Percentiles rank a stretch among this genome's conserved stretches.
Conservation (phyloP, 2,329 filamentous ascomycete genomes). For the Penicillium oxalicum region DNA sequence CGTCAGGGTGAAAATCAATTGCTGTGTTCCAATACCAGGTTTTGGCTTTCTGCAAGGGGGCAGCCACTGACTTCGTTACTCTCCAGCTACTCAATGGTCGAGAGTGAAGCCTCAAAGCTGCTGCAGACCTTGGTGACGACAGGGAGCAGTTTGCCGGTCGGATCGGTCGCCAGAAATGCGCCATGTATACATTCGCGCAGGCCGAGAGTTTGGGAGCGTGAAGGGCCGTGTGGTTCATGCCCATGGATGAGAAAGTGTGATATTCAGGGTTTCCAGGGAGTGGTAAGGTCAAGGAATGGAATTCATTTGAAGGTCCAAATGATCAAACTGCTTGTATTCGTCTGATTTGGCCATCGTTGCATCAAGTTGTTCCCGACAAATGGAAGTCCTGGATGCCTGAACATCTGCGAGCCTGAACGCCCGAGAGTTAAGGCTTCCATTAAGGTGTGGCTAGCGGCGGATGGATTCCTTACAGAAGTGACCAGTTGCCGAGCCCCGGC, state of each 20-base stretch:
- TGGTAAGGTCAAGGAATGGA: too few relatives aligned
- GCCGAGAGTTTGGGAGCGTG: neutral
- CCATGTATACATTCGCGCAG: neutral
- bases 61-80: conserved; percentile 7
- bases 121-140: conserved; percentile 6
- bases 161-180: conserved; percentile 3
- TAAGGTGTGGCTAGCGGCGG: too few relatives aligned
- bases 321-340: neutral
- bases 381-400: conserved; percentile 1
- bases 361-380: neutral
- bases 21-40: neutral
- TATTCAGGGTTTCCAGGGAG: too few relatives aligned
- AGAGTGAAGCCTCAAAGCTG: conserved; percentile 5
- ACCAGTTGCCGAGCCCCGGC: neutral
- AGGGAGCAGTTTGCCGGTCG: conserved; percentile 3
- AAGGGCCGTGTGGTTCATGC: conserved; percentile 3
- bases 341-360: neutral
- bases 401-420: conserved; percentile 1
- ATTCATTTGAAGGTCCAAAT: too few relatives aligned
- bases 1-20: neutral
- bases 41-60: too few relatives aligned
- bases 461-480: neutral
- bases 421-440: neutral
- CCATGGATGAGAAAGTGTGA: neutral
- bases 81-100: conserved; percentile 4